Evolutionary conservation across 257 asterid species (phyloP), one percentile per base, ranked within the genome.

Genomic region (Coffea canephora): DNA sequence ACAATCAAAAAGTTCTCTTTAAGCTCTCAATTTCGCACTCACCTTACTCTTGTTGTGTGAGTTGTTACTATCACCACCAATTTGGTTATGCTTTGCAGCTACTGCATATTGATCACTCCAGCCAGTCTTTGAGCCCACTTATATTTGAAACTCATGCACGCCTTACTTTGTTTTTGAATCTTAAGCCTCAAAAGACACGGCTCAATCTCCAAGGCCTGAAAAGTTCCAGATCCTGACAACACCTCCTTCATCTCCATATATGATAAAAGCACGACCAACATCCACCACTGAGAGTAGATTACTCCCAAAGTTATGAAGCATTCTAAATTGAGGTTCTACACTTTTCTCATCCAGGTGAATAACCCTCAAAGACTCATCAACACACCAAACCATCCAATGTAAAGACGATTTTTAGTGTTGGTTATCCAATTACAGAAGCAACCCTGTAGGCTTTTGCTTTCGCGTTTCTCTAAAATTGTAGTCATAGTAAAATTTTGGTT

Each of bases 171-270:
- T 91, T 92, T 75, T 94, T 97, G 39, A 91, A 88, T 91, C 95
- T 86, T 69, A 87, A 65, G 77, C 91, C 93, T 83, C 91, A 87
- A 77, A 84, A 66, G 61, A 84, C 77, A 67, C 89, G 82, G 86
- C 85, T 94, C 97, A 65, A 89, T 86, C 87, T 94, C 97, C 83
- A 93, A 82, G 34, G 34, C 34, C 1, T 31, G 34, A 31, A 31
- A 31, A 31, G 34, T 94, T 93, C 97, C 98, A 94, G 76, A 93
- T 90, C 85, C 96, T 88, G 5, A 94, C 95, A 74, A 91, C 89
- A 59, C 98, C 80, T 94, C 1, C 97, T 87, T 91, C 98, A 71
- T 97, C 97, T 74, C 91, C 97, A 84, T 97, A 91, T 34, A 93
- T 94, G 64, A 93, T 91, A 45, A 97, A 93, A 79, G 93, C 97